Evolutionary conservation across 2,329 filamentous ascomycete species (phyloP).

Genomic region (Parastagonospora avenae): DNA sequence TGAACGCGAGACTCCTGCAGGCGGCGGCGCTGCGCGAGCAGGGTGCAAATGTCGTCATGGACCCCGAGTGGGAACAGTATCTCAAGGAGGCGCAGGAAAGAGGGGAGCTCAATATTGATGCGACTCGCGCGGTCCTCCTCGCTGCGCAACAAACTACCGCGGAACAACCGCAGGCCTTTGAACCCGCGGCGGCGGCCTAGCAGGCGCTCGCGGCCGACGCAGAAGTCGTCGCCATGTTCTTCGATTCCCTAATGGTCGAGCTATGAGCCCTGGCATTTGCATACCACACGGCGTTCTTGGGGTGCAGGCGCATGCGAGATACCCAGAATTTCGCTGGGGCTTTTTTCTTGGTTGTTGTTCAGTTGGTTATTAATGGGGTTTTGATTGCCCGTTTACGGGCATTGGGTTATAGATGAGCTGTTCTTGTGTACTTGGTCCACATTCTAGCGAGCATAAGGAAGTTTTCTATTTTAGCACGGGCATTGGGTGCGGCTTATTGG

Average conservation of each 20-base stretch:
- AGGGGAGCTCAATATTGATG: constrained; percentile 51
- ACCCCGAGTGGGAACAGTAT: constrained; percentile 77
- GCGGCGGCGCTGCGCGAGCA: constrained; percentile 67
- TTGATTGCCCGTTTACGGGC: background rate
- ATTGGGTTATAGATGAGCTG: background rate
- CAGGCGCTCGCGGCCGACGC: background rate
- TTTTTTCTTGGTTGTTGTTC: background rate
- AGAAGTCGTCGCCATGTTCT: constrained; percentile 1
- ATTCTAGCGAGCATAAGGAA: background rate
- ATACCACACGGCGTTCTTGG: constrained; percentile 1
- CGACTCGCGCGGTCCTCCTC: constrained; percentile 37
- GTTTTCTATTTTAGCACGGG: background rate
- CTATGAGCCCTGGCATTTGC: background rate
- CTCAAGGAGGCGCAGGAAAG: constrained; percentile 72
- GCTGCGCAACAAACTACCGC: constrained; percentile 21
- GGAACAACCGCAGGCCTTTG: constrained; percentile 6
- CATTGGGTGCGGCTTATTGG: background rate
- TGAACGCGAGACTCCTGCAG: constrained; percentile 68
- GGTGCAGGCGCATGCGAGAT: background rate
- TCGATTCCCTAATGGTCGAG: background rate
- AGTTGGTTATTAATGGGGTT: background rate
- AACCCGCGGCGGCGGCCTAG: constrained; percentile 16
- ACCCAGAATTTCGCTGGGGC: constrained; percentile 1
- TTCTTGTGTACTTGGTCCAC: background rate
- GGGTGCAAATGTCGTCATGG: constrained; percentile 63